A percentile compares a stretch with the other conserved stretches of the same genome.
These are phyloP conservation scores for Boletus pseudopeckii DNA, from an alignment of 768 basidiomycete genomes.

Conservation along the genomic window DNA sequence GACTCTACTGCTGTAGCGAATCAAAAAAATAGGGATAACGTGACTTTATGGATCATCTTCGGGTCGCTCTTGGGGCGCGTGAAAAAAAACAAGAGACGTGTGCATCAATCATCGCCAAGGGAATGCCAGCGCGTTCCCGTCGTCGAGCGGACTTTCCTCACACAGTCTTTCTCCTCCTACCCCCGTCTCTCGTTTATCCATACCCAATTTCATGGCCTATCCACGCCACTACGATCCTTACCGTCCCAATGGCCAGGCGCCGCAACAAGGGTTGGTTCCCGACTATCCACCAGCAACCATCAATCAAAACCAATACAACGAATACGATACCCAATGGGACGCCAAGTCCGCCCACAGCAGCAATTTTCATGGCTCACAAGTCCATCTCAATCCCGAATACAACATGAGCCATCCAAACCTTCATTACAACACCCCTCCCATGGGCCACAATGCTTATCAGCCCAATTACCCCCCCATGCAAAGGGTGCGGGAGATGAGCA, in stretches of 20 bases:
- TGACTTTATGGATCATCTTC: neutral
- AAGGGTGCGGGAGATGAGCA: conserved; percentile 44
- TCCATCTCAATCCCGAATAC: conserved; percentile 61
- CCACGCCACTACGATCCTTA: conserved; percentile 53
- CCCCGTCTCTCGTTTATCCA: neutral
- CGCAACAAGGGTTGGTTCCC: conserved; percentile 31
- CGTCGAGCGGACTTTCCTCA: conserved; percentile 18
- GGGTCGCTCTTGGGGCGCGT: too few species aligned
- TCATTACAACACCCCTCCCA: conserved; percentile 38
- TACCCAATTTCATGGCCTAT: conserved; percentile 47
- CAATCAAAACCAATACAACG: conserved; percentile 41
- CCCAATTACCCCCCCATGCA: conserved; percentile 62
- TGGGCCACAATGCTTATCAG: conserved; percentile 42
- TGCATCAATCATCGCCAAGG: conserved; percentile 2
- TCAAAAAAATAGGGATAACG: too few species aligned
- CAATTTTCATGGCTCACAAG: conserved; percentile 62
- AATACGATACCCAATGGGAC: conserved; percentile 46
- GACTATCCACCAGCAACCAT: conserved; percentile 36
- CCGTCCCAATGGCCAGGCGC: conserved; percentile 29
- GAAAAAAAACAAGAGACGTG: too few species aligned
- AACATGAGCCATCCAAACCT: conserved; percentile 51
- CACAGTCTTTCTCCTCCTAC: neutral
- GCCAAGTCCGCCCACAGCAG: conserved; percentile 51
- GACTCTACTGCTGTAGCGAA: too few species aligned
- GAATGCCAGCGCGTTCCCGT: neutral